Evolutionary conservation across 768 basidiomycete genomes (phyloP), one percentile per base, ranked within the genome.

Genomic region (Kondoa malvinella): DNA sequence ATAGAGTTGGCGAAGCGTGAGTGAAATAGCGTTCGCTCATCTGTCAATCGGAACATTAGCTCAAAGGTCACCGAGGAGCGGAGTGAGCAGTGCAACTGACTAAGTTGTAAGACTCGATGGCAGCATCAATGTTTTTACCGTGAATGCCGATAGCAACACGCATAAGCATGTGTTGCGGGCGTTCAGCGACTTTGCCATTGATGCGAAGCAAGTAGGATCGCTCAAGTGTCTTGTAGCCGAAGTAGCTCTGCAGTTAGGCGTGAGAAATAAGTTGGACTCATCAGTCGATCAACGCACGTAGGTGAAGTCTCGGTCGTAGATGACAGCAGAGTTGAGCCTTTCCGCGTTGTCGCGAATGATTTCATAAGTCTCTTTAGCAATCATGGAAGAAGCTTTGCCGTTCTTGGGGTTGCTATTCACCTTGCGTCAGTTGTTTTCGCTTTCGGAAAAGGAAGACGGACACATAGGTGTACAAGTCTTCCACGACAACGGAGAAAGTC

Each of bases 211-310:
- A 85, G 78, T 99, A 99, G 1, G 92, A 96, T 33, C 92, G 87
- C 78, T 99, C 95, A 33, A 99, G 85, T 1, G 95, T 99, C 79
- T 99, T 99, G 85, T 97, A 97, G n/a, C 95, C 95, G 75, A 99
- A 99, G 80, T 74, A 75, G 74, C 73, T 75, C 73, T 74, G 71
- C 16, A 29, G 1, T 33, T 1, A 3, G 8, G n/a, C 16, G 56
- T 16, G 4, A 26, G 1, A 58, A 26, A 17, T 34, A 40, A 58
- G 21, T 1, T 14, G 17, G 25, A 15, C 12, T 15, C 25, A 25
- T 16, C 4, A 8, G 30, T 8, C 4, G 34, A 32, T 3, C 0
- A 12, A 79, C 88, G 56, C 67, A 92, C 90, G 81, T 97, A 97
- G 77, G 83, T 88, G 80, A 97, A 99, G 77, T 99, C 95, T 63